Evolutionary conservation across 2,329 filamentous ascomycete species (phyloP).

Genomic region (Zymoseptoria tritici): DNA sequence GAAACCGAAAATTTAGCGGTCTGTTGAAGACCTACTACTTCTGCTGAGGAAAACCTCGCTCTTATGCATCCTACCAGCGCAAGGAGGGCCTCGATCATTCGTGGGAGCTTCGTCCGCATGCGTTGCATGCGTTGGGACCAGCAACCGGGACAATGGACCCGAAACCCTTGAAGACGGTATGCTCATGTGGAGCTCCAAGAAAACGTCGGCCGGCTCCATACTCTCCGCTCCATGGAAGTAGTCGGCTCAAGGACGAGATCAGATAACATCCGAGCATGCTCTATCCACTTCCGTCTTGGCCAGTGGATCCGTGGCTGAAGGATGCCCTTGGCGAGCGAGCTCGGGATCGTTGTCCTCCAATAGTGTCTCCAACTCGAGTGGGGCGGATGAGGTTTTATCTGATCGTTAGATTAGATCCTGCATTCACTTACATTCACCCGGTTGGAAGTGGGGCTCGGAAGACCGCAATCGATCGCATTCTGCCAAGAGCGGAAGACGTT

Average conservation of each 20-base stretch:
- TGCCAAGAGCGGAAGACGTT: not conserved
- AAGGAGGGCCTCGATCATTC: not conserved
- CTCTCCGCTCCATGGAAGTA: too few relatives aligned
- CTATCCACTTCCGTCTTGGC: not conserved
- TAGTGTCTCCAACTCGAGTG: not conserved
- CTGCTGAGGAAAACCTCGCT: not conserved
- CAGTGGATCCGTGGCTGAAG: not conserved
- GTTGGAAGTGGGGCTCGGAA: not conserved
- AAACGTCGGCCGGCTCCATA: too few relatives aligned
- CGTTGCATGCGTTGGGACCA: not conserved
- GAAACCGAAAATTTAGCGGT: not conserved
- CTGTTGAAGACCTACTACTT: not conserved
- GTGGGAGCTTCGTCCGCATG: not conserved
- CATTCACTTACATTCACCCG: not conserved
- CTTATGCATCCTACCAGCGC: not conserved
- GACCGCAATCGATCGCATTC: not conserved
- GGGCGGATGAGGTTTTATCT: not conserved
- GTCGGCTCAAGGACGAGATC: not conserved
- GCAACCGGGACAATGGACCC: too few relatives aligned
- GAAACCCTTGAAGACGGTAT: not conserved
- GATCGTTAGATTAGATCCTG: not conserved
- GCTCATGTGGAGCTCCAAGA: not conserved
- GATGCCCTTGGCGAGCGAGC: not conserved
- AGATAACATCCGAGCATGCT: not conserved
- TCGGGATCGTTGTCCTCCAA: not conserved